Conservation (phyloP, 495 filamentous ascomycete genomes). For the Lasiosphaeria hispida region DNA sequence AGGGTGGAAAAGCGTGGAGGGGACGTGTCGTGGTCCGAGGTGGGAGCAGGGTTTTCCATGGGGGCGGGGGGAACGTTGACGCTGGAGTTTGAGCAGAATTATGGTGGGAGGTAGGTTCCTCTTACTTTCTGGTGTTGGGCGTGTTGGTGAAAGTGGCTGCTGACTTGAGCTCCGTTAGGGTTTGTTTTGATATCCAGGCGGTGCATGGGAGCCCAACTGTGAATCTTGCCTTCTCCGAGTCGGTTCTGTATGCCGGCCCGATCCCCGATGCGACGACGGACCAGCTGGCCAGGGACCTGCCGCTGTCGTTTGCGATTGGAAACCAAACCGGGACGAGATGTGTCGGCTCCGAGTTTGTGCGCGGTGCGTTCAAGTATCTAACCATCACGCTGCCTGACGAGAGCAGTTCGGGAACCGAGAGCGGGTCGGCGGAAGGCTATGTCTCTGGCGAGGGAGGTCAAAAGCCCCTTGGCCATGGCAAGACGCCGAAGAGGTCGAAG, state of each 20-base stretch:
- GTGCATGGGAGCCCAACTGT: constrained; percentile 26
- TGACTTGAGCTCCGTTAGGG: constrained; percentile 6
- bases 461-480: constrained; percentile 20
- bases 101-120: constrained; percentile 34
- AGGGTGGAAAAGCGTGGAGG: not conserved
- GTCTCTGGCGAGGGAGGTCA: constrained; percentile 11
- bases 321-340: constrained; percentile 30
- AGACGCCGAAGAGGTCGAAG: not conserved
- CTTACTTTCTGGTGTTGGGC: not conserved
- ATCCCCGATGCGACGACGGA: constrained; percentile 36
- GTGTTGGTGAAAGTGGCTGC: not conserved
- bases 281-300: constrained; percentile 27
- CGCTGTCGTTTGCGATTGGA: constrained; percentile 28
- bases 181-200: constrained; percentile 27
- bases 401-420: not conserved
- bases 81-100: constrained; percentile 41
- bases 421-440: too few species aligned
- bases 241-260: constrained; percentile 31
- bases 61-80: constrained; percentile 34
- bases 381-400: constrained; percentile 27
- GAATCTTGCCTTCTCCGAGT: constrained; percentile 38
- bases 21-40: not conserved
- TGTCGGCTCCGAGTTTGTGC: constrained; percentile 30
- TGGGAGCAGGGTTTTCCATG: constrained; percentile 20
- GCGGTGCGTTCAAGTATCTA: constrained; percentile 42